These are phyloP conservation scores for Cytidiella melzeri DNA, from an alignment of 768 basidiomycete species.

Conservation along the genomic window DNA sequence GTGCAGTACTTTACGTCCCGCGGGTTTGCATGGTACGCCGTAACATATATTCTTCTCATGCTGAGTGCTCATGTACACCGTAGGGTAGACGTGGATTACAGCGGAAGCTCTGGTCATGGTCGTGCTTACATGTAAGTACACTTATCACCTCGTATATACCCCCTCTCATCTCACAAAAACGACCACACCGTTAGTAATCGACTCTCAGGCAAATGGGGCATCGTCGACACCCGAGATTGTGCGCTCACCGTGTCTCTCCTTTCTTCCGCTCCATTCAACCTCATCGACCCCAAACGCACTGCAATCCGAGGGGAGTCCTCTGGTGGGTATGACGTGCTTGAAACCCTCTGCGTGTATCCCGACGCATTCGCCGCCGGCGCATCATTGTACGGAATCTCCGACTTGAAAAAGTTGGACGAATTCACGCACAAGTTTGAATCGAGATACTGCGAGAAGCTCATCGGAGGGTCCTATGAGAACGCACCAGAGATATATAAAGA, in stretches of 20 bases:
- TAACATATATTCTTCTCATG: not conserved
- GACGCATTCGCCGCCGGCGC: constrained; percentile 56
- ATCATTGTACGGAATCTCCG: constrained; percentile 64
- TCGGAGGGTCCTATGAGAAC: constrained; percentile 52
- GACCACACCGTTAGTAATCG: constrained; percentile 31
- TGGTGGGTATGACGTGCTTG: constrained; percentile 67
- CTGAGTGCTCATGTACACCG: not conserved
- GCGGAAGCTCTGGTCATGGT: constrained; percentile 72
- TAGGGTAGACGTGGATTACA: constrained; percentile 72
- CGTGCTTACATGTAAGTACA: constrained; percentile 47
- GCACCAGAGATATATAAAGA: constrained; percentile 52
- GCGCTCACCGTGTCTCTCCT: constrained; percentile 49
- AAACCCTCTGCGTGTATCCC: constrained; percentile 35
- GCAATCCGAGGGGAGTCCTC: constrained; percentile 70
- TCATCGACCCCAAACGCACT: constrained; percentile 58
- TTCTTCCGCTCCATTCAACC: constrained; percentile 36
- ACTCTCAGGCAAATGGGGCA: constrained; percentile 63
- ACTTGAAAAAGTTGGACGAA: constrained; percentile 47
- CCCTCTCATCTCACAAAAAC: not conserved
- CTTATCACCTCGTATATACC: not conserved
- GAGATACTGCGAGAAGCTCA: constrained; percentile 49
- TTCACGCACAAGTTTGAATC: constrained; percentile 73
- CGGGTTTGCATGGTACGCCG: constrained; percentile 62
- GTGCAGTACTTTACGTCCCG: constrained; percentile 63
- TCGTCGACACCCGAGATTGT: constrained; percentile 67